Evolutionary conservation across 208 protist genomes (phyloP), one percentile per base, ranked within the genome.

Genomic region (Lotmaria passim): DNA sequence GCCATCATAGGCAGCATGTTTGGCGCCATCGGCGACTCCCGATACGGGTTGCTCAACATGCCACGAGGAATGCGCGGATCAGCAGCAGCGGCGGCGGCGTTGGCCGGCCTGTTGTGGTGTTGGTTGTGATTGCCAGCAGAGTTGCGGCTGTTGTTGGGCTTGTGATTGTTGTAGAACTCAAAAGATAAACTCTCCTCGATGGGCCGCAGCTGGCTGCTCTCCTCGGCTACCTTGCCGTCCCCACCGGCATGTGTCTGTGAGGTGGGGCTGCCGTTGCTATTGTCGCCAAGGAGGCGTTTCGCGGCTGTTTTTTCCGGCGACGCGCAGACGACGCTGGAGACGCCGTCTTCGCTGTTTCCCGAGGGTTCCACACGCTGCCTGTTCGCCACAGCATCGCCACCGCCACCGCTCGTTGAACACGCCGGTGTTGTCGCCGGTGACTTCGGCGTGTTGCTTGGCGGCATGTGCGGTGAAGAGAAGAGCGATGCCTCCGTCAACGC

Each of bases 21-120:
- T 15, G 60, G 60, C 33, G 60, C 60, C 60, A 66, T 44, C 14
- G 60, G 60, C 1, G 60, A 66, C 33, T 53, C 46, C 0, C 60
- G 60, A 14, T 38, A 66, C 3, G 31, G 21, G 47, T 43, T 51
- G 23, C 60, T 46, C 2, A 44, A n/a, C 7, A 46, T 44, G 24
- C 60, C 33, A 34, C 46, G 60, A 1, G 33, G 33, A 44, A 56
- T 26, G 46, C 60, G 60, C 11, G 33, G 0, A 21, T 66, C 60
- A 0, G 12, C 17, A 10, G 33, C 12, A 23, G n/a, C 23, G 46
- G 5, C 55, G n/a, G n/a, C n/a, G n/a, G n/a, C n/a, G n/a, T n/a
- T n/a, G n/a, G n/a, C n/a, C n/a, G n/a, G n/a, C n/a, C n/a, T n/a
- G n/a, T n/a, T n/a, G n/a, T n/a, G n/a, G n/a, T n/a, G n/a, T n/a